These are phyloP conservation scores for Vigna unguiculata DNA, from an alignment of 306 rosid species.

Conservation along the genomic window DNA sequence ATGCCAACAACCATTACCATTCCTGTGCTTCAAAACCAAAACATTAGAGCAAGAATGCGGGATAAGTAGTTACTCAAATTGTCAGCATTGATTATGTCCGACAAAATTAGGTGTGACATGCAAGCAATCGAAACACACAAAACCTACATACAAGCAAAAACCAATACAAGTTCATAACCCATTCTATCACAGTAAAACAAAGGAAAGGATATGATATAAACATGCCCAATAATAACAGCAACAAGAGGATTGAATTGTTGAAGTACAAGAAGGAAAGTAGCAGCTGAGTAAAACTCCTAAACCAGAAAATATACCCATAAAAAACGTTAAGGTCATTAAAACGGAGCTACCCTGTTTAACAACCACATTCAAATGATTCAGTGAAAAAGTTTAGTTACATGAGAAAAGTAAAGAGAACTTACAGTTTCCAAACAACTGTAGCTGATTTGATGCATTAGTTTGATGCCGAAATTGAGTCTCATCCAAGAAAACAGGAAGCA, in stretches of 20 bases:
- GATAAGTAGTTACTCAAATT: background rate
- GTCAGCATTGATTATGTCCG: background rate
- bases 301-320: conserved; percentile 14
- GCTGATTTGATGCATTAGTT: conserved; percentile 70
- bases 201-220: background rate
- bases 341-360: conserved; percentile 10
- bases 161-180: conserved; percentile 13
- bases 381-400: background rate
- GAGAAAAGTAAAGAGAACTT: conserved; percentile 50
- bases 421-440: conserved; percentile 86
- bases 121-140: background rate
- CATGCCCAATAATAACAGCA: conserved; percentile 2
- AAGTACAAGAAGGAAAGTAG: conserved; percentile 4
- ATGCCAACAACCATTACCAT: conserved; percentile 8
- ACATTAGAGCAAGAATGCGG: background rate
- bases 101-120: background rate
- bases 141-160: conserved; percentile 2
- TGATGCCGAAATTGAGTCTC: conserved; percentile 67
- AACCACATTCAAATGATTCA: conserved; percentile 5
- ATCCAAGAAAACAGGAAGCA: conserved; percentile 78
- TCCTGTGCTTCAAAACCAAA: conserved; percentile 13
- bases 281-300: background rate
- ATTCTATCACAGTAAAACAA: background rate
- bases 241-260: background rate
- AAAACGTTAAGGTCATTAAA: conserved; percentile 28